These are phyloP conservation scores for Apiotrichum domesticum DNA, from an alignment of 1,284 basidiomycete species.

Conservation along the genomic window DNA sequence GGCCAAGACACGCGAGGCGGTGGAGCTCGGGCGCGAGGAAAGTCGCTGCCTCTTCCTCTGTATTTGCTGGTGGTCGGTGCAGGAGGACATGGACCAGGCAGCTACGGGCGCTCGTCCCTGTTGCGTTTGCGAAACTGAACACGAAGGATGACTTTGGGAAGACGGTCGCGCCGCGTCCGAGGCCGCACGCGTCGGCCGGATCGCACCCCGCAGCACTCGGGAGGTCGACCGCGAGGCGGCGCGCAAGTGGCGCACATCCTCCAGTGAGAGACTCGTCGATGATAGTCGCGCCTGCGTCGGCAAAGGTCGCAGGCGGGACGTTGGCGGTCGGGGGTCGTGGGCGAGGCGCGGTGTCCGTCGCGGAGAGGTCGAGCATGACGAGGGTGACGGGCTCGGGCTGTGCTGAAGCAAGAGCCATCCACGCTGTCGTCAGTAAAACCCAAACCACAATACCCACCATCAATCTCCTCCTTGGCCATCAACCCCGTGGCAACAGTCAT, in stretches of 20 bases:
- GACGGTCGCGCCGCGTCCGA: conserved; percentile 8
- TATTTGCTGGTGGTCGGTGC: conserved; percentile 14
- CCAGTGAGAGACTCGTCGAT: conserved; percentile 30
- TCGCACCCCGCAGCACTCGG: background rate
- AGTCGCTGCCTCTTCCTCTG: conserved; percentile 9
- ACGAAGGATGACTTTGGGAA: conserved; percentile 29
- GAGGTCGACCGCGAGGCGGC: conserved; percentile 16
- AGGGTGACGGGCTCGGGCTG: conserved; percentile 15
- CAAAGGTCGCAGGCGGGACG: conserved; percentile 20
- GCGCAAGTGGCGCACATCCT: conserved; percentile 6
- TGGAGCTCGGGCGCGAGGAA: conserved; percentile 24
- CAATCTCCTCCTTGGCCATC: conserved; percentile 24
- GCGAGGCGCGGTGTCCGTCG: background rate
- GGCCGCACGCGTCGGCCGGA: background rate
- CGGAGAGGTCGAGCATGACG: conserved; percentile 15
- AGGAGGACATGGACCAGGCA: conserved; percentile 23
- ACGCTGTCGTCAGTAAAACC: conserved; percentile 13
- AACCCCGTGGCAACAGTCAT: conserved; percentile 20
- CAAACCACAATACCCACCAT: conserved; percentile 19
- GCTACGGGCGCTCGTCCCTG: conserved; percentile 9
- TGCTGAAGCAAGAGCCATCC: conserved; percentile 3
- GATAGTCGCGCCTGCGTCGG: conserved; percentile 27
- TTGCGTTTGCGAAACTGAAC: conserved; percentile 16
- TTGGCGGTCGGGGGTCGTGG: conserved; percentile 17
- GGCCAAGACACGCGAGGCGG: conserved; percentile 21